Base-by-base conservation (phyloP, 2,329 filamentous ascomycete genomes). In the Aspergillus cejpii region DNA sequence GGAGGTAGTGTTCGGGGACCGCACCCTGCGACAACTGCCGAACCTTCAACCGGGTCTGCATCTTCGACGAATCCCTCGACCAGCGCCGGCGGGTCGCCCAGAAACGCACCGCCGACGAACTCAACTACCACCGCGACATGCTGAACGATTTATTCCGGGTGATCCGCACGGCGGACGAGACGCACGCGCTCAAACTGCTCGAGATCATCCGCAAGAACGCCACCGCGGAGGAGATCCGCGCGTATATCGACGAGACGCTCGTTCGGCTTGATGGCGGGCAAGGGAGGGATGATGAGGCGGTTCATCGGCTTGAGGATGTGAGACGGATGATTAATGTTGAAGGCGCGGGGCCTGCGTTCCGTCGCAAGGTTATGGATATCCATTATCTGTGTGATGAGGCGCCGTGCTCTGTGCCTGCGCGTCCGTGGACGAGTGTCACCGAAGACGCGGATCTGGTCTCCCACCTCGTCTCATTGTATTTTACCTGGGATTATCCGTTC, bases 401-500 rank as follows among this genome's bases (percentile, higher is more conserved):
- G 21, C 64, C 64, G 6, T 54, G 59, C 23, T 51, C 55, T 17
- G 64, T 68, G 1, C 65, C 65, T 5, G 65, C 64, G 7, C 45
- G 50, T 39, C 65, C 90, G 6, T 96, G 90, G 90, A 92, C 89
- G 1, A 78, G 73, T 10, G 86, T 94, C 31, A 94, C 86, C 1
- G 74, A 78, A 36, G 86, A 95, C 61, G 73, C 78, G 6, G 77
- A 84, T 41, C 74, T 94, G 33, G 79, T 94, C 50, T 78, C 81
- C 6, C 88, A 94, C 66, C 76, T 95, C 19, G 79, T 95, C 55
- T 88, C 88, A 60, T 84, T 94, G 81, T 95, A 95, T 68, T 94
- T 94, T 67, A 86, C 81, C 56, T 95, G 89, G 83, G 88, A 94
- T 65, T 95, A 94, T 64, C 83, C 87, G 20, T 94, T 89, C 66